Base-by-base conservation (phyloP, 345 rosid species). In the Syzygium grande region DNA sequence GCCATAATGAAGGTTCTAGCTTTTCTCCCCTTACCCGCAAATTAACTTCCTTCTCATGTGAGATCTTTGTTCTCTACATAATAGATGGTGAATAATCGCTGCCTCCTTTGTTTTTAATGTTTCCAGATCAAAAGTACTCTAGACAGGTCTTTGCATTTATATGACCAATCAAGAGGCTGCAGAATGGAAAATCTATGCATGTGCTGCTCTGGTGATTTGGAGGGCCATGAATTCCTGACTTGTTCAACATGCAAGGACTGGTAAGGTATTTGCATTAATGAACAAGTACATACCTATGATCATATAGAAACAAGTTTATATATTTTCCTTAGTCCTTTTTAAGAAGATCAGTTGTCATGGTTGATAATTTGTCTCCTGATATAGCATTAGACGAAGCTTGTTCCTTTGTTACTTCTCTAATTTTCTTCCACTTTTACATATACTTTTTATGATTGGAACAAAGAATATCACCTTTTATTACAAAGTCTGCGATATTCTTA, bases 181-280 rank as follows among this genome's bases (percentile, higher is more conserved):
- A 86, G 61, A 90, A 88, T 83, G 84, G 89, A 68, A 84, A 46
- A 58, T 51, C 58, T 89, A 58, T 91, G 90, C 91, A 88, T 92
- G 87, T 89, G 93, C 91, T 94, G 95, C 65, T 55, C 88, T n/a
- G 90, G 54, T 88, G 86, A 59, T 89, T 78, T 87, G 56, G 90
- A 88, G 87, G 93, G 90, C 88, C 89, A 85, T 58, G 87, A 89
- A 58, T 51, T 89, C 79, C 79, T 89, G 84, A 89, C 86, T 87
- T 95, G 97, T 89, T 91, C 92, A 46, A 84, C 84, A 7, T 95
- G 97, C 89, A 90, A 92, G 58, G 94, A 94, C 92, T 55, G 95
- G 98, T 95, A 94, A 93, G 92, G 87, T 86, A 80, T 85, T 73
- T 73, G 83, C 83, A 73, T 73, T 34, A 4, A 10, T 73, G 49